Base-by-base conservation (phyloP, 1,284 basidiomycete genomes). In the Cystobasidium slooffiae region DNA sequence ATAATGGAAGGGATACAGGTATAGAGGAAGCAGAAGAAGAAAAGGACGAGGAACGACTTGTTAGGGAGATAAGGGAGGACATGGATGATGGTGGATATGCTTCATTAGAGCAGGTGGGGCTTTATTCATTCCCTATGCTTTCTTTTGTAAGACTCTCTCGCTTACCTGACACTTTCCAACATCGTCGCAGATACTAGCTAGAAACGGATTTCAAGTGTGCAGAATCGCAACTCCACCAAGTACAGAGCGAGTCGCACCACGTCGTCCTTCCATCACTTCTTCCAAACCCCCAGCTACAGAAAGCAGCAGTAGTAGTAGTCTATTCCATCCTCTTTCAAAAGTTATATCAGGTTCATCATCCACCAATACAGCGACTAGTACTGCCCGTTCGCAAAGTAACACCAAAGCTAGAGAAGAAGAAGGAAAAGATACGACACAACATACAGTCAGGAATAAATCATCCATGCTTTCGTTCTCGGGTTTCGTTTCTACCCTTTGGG, bases 71-170 rank as follows among this genome's bases (percentile, higher is more conserved):
- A 39, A 8, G 44, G 20, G 22, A 73, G 52, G 52, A 55, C 24
- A 73, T 73, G 70, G 62, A 66, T 52, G 39, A 66, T 9, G 63
- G 53, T 55, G 43, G 51, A 5, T 73, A 73, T 49, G 37, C 70
- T 31, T 64, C 59, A 41, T 43, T 73, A 44, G 70, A 73, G 70
- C 70, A 73, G 70, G 70, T 73, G 53, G 20, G 70, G 9, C 3
- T 56, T 47, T n/a, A n/a, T n/a, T 14, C 18, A 22, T 24, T 53
- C 56, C 8, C 20, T 12, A 69, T 24, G 14, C 43, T 56, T 12
- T 24, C n/a, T 59, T 6, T 20, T 39, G n/a, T 7, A 43, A 46
- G 22, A 16, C 39, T 43, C 8, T 44, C 16, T 7, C 12, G 2
- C 41, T 68, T 7, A 10, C 22, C n/a, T 49, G 18, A 53, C 52